Evolutionary conservation across 2,329 filamentous ascomycete species (phyloP).

Genomic region (Cercospora sp.): DNA sequence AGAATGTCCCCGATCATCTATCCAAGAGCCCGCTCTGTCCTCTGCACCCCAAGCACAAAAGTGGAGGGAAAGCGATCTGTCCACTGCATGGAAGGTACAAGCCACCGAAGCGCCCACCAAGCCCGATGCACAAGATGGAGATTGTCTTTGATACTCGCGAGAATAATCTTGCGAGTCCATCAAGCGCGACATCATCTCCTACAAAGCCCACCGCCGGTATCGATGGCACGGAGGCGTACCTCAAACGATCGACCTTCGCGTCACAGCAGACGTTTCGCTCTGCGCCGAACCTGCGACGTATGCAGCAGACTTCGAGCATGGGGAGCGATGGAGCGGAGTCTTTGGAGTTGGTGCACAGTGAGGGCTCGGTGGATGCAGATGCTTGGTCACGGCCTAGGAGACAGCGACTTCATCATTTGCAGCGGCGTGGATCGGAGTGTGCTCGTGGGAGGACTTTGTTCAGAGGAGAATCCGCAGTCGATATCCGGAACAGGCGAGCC

Average conservation of each 20-base stretch:
- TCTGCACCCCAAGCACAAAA: slow-evolving; percentile 40
- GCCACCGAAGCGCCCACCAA: slow-evolving; percentile 7
- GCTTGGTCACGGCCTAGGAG: slow-evolving; percentile 8
- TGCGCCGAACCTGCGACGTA: neutral
- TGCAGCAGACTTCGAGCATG: slow-evolving; percentile 16
- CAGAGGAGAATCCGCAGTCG: slow-evolving; percentile 9
- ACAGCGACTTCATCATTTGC: neutral
- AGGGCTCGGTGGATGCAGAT: neutral
- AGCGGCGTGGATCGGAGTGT: slow-evolving; percentile 4
- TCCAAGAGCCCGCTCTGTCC: slow-evolving; percentile 47
- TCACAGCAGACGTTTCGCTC: neutral
- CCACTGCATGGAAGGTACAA: slow-evolving; percentile 41
- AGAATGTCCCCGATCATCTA: slow-evolving; percentile 47
- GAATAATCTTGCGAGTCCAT: neutral
- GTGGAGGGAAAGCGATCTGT: slow-evolving; percentile 42
- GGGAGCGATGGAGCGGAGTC: slow-evolving; percentile 19
- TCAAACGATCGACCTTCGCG: neutral
- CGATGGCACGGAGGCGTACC: neutral
- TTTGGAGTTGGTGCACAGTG: neutral
- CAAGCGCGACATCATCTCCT: neutral
- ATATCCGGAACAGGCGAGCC: slow-evolving; percentile 9
- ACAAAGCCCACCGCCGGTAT: neutral
- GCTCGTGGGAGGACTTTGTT: slow-evolving; percentile 11
- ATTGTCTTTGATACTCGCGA: slow-evolving; percentile 22
- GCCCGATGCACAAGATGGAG: slow-evolving; percentile 13